These are phyloP conservation scores for Phytophthora sansomeana DNA, from an alignment of 352 stramenopile species.

Conservation along the genomic window DNA sequence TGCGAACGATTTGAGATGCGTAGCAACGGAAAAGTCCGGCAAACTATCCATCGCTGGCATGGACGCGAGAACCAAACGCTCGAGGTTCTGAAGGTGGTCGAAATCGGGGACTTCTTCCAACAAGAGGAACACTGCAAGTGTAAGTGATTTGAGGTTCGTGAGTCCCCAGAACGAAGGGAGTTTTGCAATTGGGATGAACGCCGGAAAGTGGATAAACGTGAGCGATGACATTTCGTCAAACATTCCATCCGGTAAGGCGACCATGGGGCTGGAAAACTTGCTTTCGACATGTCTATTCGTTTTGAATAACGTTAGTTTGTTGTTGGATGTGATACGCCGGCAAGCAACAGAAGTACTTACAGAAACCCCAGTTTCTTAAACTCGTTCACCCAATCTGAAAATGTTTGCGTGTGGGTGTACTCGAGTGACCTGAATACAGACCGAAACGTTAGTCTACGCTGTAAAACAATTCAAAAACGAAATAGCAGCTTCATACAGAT, in stretches of 20 bases:
- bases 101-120: slow-evolving; percentile 23
- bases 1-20: slow-evolving; percentile 11
- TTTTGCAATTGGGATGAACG: not conserved
- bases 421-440: slow-evolving; percentile 26
- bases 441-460: not conserved
- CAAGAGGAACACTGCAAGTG: slow-evolving; percentile 4
- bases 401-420: slow-evolving; percentile 37
- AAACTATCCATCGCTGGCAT: slow-evolving; percentile 6
- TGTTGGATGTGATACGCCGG: too few species aligned
- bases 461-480: not conserved
- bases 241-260: slow-evolving; percentile 22
- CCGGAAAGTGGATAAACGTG: slow-evolving; percentile 35
- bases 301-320: slow-evolving; percentile 1
- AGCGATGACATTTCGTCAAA: slow-evolving; percentile 42
- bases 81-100: slow-evolving; percentile 21
- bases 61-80: slow-evolving; percentile 19
- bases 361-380: slow-evolving; percentile 42
- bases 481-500: slow-evolving; percentile 26
- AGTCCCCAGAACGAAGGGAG: slow-evolving; percentile 31
- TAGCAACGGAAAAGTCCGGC: slow-evolving; percentile 2
- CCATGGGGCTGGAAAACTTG: not conserved
- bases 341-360: slow-evolving; percentile 12
- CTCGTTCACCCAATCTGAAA: slow-evolving; percentile 40
- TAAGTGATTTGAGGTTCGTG: slow-evolving; percentile 29
- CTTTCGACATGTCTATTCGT: slow-evolving; percentile 11